A percentile compares a stretch with the other conserved stretches of the same genome.
Evolutionary conservation across 495 filamentous ascomycete genomes (phyloP).

Genomic region (Penicillium crystallinum): DNA sequence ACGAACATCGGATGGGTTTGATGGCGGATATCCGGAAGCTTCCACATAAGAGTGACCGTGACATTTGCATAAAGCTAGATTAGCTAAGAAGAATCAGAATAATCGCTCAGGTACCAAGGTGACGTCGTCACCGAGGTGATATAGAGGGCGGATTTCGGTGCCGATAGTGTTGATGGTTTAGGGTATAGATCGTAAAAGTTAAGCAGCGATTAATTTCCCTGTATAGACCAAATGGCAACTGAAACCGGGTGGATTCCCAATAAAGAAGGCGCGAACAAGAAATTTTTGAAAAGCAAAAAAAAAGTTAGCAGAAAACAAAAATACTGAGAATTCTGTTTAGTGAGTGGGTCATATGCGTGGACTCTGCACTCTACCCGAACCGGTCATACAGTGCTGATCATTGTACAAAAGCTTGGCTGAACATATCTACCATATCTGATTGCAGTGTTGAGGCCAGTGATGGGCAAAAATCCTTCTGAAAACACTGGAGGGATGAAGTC

Average conservation of each 20-base stretch:
- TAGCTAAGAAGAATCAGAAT: background rate
- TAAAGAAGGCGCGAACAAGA: slow-evolving; percentile 1
- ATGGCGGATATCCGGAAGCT: slow-evolving; percentile 7
- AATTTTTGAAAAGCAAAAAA: background rate
- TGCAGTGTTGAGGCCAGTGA: background rate
- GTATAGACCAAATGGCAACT: slow-evolving; percentile 2
- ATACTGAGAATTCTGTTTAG: slow-evolving; percentile 8
- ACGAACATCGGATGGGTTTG: slow-evolving; percentile 3
- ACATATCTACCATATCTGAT: background rate
- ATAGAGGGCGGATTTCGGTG: background rate
- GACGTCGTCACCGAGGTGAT: background rate
- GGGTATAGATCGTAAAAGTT: background rate
- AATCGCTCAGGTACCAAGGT: background rate
- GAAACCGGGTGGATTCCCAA: slow-evolving; percentile 4
- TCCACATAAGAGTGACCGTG: slow-evolving; percentile 1
- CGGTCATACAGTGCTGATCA: slow-evolving; percentile 17
- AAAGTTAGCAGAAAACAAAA: background rate
- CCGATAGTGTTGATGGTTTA: background rate
- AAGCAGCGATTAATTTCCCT: background rate
- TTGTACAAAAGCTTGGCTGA: slow-evolving; percentile 7
- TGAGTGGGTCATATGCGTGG: slow-evolving; percentile 17
- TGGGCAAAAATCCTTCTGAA: background rate
- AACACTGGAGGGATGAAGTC: background rate
- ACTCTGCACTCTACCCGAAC: slow-evolving; percentile 14
- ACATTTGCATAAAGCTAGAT: background rate